These are phyloP conservation scores for Plantago elongata DNA, from an alignment of 257 asterid species.

Conservation along the genomic window DNA sequence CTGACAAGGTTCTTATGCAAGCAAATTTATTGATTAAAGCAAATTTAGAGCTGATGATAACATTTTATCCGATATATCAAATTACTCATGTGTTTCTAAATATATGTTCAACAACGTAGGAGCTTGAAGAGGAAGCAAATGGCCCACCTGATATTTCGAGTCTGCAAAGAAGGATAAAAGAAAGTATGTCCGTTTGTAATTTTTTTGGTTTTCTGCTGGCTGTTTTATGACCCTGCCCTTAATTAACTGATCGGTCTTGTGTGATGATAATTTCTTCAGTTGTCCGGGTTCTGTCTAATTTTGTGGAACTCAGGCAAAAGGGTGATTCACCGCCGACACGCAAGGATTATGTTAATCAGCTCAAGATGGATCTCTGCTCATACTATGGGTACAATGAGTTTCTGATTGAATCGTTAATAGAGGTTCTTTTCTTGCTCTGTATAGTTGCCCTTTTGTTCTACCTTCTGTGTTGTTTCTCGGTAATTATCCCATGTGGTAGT, in stretches of 20 bases:
- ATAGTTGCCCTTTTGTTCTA: neutral
- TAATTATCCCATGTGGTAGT: conserved; percentile 15
- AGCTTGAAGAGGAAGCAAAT: conserved; percentile 74
- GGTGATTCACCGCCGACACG: conserved; percentile 40
- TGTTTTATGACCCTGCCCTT: neutral
- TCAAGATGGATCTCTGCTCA: conserved; percentile 57
- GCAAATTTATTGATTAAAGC: neutral
- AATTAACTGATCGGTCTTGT: neutral
- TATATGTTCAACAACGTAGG: conserved; percentile 35
- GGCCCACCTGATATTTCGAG: conserved; percentile 81
- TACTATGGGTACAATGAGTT: conserved; percentile 92
- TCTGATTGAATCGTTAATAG: conserved; percentile 66
- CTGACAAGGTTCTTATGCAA: conserved; percentile 51
- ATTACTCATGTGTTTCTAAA: neutral
- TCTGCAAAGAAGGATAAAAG: conserved; percentile 82
- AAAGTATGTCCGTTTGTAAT: conserved; percentile 44
- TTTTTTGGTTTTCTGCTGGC: neutral
- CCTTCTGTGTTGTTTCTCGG: neutral
- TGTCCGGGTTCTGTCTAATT: conserved; percentile 78
- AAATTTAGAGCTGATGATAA: neutral
- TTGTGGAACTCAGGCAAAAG: conserved; percentile 67
- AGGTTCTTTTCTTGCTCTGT: conserved; percentile 42
- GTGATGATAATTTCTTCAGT: conserved; percentile 43
- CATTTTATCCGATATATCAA: neutral
- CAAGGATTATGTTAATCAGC: conserved; percentile 71